Evolutionary conservation across 2,329 filamentous ascomycete species (phyloP).

Genomic region (Macrophomina pseudophaseolina): DNA sequence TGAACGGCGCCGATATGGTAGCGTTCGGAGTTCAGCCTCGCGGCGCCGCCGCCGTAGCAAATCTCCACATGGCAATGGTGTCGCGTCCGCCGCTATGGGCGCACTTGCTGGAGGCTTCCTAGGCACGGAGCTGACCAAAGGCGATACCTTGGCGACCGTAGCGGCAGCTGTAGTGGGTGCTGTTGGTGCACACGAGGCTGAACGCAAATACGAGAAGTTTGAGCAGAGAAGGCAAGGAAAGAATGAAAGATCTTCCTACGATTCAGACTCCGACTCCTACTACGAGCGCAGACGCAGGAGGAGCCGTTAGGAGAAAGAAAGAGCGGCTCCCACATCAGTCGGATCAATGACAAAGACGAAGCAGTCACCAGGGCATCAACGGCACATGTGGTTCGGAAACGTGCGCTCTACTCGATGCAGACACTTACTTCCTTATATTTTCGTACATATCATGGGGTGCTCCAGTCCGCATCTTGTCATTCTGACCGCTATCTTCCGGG

Average conservation of each 20-base stretch:
- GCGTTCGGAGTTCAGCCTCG: slow-evolving; percentile 12
- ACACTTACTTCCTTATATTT: no score
- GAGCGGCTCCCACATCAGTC: no score
- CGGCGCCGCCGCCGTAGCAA: slow-evolving; percentile 9
- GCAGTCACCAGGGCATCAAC: no score
- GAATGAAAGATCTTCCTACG: background rate
- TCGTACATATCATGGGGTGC: no score
- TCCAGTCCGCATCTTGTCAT: no score
- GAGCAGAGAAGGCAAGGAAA: slow-evolving; percentile 23
- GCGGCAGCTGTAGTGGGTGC: slow-evolving; percentile 44
- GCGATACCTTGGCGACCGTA: slow-evolving; percentile 37
- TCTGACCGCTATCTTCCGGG: no score
- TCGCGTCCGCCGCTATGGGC: slow-evolving; percentile 35
- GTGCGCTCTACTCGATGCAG: no score
- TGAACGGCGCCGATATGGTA: slow-evolving; percentile 1
- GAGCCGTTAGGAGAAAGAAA: slow-evolving; percentile 1
- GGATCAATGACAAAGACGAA: no score
- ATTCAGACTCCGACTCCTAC: slow-evolving; percentile 17
- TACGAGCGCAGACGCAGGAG: slow-evolving; percentile 17
- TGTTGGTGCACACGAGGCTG: slow-evolving; percentile 37
- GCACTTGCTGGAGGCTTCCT: slow-evolving; percentile 42
- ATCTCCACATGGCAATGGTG: slow-evolving; percentile 3
- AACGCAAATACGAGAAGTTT: slow-evolving; percentile 35
- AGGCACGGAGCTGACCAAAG: slow-evolving; percentile 37
- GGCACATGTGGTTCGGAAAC: no score